phyloP scores from a whole-genome alignment of 2,329 filamentous ascomycete genomes.

The Colletotrichum chlorophyti region DNA sequence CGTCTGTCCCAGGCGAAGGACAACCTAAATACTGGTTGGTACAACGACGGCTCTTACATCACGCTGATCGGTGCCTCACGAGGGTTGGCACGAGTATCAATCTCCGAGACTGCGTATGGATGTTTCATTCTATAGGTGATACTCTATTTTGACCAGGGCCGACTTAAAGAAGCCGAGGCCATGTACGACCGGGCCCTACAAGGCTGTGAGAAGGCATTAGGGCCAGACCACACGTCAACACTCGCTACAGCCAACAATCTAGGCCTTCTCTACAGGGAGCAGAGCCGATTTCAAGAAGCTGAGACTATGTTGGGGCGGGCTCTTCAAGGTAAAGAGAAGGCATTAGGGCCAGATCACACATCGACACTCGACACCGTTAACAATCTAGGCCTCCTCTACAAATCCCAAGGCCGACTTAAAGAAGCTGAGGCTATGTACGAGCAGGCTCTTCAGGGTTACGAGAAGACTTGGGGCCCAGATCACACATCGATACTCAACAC shows the following conservation, averaged over 20 bases:
- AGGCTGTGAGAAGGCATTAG: conserved; percentile 33
- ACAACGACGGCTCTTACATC: conserved; percentile 31
- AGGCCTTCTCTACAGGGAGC: conserved; percentile 36
- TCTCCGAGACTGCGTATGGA: too few relatives aligned
- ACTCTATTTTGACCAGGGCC: conserved; percentile 31
- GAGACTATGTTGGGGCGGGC: conserved; percentile 37
- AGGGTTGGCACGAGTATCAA: background rate
- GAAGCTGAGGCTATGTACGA: conserved; percentile 38
- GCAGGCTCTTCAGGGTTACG: conserved; percentile 37
- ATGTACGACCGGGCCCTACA: conserved; percentile 37
- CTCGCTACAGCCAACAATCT: conserved; percentile 36
- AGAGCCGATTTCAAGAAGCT: conserved; percentile 34
- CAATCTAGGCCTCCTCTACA: conserved; percentile 39
- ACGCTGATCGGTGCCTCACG: conserved; percentile 30
- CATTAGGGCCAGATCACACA: conserved; percentile 27
- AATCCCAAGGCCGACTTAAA: conserved; percentile 32
- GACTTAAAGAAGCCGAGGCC: conserved; percentile 32
- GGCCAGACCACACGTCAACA: conserved; percentile 29
- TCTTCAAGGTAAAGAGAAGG: conserved; percentile 35
- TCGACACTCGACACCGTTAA: conserved; percentile 34
- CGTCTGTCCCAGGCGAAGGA: conserved; percentile 15
- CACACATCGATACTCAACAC: too few relatives aligned
- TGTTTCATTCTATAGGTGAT: conserved; percentile 29
- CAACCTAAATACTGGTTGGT: conserved; percentile 23
- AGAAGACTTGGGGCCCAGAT: too few relatives aligned